phyloP scores from a whole-genome alignment of 2,329 filamentous ascomycete species.

The Bipolaris cookei region DNA sequence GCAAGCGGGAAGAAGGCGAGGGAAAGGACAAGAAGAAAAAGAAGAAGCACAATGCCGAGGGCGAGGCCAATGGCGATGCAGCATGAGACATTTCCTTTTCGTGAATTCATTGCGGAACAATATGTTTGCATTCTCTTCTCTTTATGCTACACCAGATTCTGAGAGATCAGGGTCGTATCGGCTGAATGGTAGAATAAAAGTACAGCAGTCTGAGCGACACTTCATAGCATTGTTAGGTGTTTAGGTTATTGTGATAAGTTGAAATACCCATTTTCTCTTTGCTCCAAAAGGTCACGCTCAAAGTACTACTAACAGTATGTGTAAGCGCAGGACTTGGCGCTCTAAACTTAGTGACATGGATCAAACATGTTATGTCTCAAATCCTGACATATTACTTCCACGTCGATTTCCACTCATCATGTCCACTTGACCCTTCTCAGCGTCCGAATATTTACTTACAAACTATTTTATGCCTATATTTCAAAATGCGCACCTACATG shows the following conservation, averaged over 20 bases:
- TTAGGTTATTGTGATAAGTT: constrained; percentile 30
- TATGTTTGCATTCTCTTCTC: background rate
- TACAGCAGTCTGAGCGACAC: constrained; percentile 2
- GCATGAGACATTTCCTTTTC: constrained; percentile 13
- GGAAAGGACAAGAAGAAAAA: constrained; percentile 57
- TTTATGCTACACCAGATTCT: background rate
- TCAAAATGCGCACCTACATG: background rate
- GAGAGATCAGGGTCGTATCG: background rate
- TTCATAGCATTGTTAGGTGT: constrained; percentile 32
- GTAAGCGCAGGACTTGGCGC: constrained; percentile 20
- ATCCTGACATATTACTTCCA: constrained; percentile 7
- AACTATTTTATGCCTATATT: background rate
- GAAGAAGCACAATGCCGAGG: constrained; percentile 41
- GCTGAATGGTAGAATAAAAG: background rate
- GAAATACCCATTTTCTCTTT: constrained; percentile 26
- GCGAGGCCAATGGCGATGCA: constrained; percentile 36
- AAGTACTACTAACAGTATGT: background rate
- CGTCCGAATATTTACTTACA: background rate
- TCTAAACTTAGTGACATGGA: constrained; percentile 16
- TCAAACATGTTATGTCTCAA: constrained; percentile 30
- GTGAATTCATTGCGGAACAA: background rate
- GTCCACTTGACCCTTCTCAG: background rate
- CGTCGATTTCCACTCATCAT: background rate
- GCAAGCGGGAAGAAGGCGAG: constrained; percentile 57
- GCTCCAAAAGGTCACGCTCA: background rate